phyloP scores from a whole-genome alignment of 371 early-diverging fungal genomes.

The Mortierella sp. region DNA sequence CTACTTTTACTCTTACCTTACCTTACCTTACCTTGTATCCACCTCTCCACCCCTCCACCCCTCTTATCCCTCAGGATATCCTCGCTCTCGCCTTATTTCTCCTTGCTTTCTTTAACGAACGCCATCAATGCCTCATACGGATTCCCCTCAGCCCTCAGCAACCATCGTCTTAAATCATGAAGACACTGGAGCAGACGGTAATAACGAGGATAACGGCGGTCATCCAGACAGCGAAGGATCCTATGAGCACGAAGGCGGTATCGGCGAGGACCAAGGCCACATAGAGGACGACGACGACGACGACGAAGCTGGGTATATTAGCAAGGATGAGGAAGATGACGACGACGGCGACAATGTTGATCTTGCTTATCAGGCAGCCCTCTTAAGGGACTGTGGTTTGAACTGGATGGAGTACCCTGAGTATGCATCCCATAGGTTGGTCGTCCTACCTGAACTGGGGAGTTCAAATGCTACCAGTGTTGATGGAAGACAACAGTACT shows the following conservation, averaged over 20 bases:
- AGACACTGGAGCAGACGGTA: not conserved
- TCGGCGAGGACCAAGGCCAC: not conserved
- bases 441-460: constrained; percentile 4
- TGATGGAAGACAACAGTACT: not conserved
- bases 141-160: not conserved
- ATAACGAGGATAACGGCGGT: not conserved
- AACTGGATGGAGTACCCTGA: constrained; percentile 17
- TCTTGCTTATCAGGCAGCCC: constrained; percentile 4
- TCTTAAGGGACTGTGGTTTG: constrained; percentile 16
- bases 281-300: not conserved
- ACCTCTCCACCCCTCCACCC: no score
- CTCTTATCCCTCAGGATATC: not conserved
- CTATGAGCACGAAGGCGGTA: no score
- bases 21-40: not conserved
- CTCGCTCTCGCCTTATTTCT: no score
- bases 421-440: constrained; percentile 22
- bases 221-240: no score
- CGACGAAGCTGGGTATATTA: no score
- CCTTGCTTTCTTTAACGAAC: no score
- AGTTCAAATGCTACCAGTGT: not conserved
- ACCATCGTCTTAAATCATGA: not conserved
- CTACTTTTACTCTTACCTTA: not conserved
- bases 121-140: not conserved
- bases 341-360: constrained; percentile 3
- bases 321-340: no score